Base-by-base conservation (phyloP, 352 stramenopile genomes). In the Thalassiosira sp. region DNA sequence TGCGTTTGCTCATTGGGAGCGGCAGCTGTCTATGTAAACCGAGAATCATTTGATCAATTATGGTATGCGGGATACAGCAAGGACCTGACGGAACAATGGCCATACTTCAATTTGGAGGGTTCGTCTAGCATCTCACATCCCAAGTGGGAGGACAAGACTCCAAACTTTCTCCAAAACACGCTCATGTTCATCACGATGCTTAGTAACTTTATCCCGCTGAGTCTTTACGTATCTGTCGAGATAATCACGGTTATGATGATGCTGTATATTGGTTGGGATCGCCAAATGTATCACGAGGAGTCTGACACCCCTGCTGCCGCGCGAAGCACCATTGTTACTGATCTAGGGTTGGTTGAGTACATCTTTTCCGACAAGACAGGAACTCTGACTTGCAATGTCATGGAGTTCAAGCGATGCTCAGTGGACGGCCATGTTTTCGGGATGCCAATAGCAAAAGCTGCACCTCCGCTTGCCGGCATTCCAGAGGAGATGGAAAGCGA, bases 351-450 rank as follows among this genome's bases (percentile, higher is more conserved):
- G 88, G 96, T 99, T 49, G 94, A 96, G 25, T 98, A 99, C 72
- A 95, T 99, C 3, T 99, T 99, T 81, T 98, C 93, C 0, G 97
- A 99, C 85, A 99, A 99, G 75, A 99, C 97, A 1, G 97, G 97
- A n/a, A 99, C 97, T n/a, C 86, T 99, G 2, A 99, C 97, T 0
- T 97, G 96, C 79, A 99, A 99, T 84, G 89, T 98, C 3, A 99
- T 99, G 97, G 92, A 98, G 74, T 98, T 99, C 79, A 97, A 97
- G 51, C 95, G 97, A 61, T 98, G 94, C 77, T 96, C 94, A 25
- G 96, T 98, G 52, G 95, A 97, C 72, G 95, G 95, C 33, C 85
- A 93, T 61, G 87, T 91, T 16, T 98, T 98, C 82, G 95, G 95
- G 10, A 94, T 92, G 58, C 89, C 86, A 40, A 80, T 94, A 53